Evolutionary conservation across 345 rosid genomes (phyloP).

Genomic region (Brassica juncea): DNA sequence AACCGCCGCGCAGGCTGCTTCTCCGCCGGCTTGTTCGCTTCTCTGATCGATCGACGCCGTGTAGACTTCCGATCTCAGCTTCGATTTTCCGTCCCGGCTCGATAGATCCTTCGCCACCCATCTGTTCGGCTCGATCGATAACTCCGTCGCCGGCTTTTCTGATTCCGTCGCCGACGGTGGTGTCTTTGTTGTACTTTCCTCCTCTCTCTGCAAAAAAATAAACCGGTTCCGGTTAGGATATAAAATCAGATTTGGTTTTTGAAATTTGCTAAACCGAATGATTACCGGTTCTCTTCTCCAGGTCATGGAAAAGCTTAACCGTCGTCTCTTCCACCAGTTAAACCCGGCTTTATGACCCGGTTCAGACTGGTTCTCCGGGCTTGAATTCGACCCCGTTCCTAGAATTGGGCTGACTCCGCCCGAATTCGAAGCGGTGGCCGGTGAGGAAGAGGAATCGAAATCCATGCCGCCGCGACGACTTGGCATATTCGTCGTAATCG

Average conservation of each 20-base stretch:
- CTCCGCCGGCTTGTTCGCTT: slow-evolving; percentile 44
- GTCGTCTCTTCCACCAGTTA: slow-evolving; percentile 44
- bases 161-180: slow-evolving; percentile 14
- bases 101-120: slow-evolving; percentile 34
- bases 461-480: slow-evolving; percentile 9
- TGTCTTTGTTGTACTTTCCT: slow-evolving; percentile 22
- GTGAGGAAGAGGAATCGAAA: slow-evolving; percentile 2
- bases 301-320: slow-evolving; percentile 37
- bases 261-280: not conserved
- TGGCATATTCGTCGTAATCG: slow-evolving; percentile 5
- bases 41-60: slow-evolving; percentile 40
- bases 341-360: slow-evolving; percentile 35
- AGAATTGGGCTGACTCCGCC: slow-evolving; percentile 17
- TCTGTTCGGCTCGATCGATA: slow-evolving; percentile 13
- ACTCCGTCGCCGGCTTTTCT: slow-evolving; percentile 12
- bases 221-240: not conserved
- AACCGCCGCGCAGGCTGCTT: slow-evolving; percentile 38
- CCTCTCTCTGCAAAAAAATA: slow-evolving; percentile 23
- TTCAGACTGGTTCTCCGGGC: slow-evolving; percentile 31
- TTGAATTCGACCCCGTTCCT: slow-evolving; percentile 15
- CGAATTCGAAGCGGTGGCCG: slow-evolving; percentile 28
- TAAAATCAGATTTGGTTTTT: not conserved
- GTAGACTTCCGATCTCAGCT: slow-evolving; percentile 35
- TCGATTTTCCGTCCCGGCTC: slow-evolving; percentile 37
- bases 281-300: slow-evolving; percentile 39